Evolutionary conservation across 1,284 basidiomycete species (phyloP).

Genomic region (Sphagnurus paluster): DNA sequence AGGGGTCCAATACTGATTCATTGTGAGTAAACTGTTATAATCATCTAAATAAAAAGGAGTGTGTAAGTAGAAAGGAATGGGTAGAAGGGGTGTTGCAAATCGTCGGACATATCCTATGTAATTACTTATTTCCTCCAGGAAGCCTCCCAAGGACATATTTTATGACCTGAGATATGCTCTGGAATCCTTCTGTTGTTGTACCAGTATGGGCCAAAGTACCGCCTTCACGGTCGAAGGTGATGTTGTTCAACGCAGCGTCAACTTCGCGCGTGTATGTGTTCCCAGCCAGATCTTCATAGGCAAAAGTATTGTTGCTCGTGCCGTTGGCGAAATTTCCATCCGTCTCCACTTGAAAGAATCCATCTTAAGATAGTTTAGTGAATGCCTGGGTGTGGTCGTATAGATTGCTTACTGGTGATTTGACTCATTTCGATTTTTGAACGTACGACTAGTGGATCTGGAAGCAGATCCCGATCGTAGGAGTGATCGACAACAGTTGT

Average conservation of each 20-base stretch:
- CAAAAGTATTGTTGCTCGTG: conserved; percentile 67
- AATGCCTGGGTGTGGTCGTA: background rate
- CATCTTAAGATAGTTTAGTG: conserved; percentile 40
- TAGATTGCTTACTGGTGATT: conserved; percentile 45
- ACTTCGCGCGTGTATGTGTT: conserved; percentile 67
- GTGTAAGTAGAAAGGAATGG: too few species aligned
- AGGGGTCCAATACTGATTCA: too few species aligned
- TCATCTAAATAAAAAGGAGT: too few species aligned
- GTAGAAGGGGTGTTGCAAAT: too few species aligned
- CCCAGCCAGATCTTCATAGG: conserved; percentile 55
- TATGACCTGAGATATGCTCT: background rate
- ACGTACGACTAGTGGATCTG: conserved; percentile 56
- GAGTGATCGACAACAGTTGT: conserved; percentile 63
- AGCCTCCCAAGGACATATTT: conserved; percentile 36
- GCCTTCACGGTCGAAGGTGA: conserved; percentile 58
- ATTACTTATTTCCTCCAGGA: conserved; percentile 35
- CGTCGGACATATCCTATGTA: too few species aligned
- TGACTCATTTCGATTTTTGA: conserved; percentile 62
- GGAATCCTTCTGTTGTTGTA: background rate
- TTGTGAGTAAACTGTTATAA: too few species aligned
- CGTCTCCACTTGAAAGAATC: conserved; percentile 48
- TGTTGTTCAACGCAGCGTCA: conserved; percentile 57
- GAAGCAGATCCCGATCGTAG: conserved; percentile 58
- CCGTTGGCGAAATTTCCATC: conserved; percentile 64
- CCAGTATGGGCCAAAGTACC: conserved; percentile 49